These are phyloP conservation scores for Tylopilus cervinicoccineus DNA, from an alignment of 768 basidiomycete species.

Conservation along the genomic window DNA sequence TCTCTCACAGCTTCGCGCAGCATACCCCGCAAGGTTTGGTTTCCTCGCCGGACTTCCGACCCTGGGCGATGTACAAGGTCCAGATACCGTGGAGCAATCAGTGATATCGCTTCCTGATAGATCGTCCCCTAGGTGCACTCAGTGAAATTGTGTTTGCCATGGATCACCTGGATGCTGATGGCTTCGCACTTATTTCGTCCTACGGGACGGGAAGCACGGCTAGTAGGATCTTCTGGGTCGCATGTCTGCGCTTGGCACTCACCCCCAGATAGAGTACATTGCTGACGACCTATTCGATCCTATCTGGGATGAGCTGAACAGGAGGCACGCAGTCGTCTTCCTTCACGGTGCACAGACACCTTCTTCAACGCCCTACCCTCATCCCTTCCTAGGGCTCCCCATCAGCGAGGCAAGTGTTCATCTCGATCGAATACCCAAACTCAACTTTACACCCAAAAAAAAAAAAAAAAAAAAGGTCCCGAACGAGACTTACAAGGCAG, in stretches of 20 bases:
- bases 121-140: slow-evolving; percentile 44
- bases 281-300: slow-evolving; percentile 61
- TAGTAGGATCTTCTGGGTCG: slow-evolving; percentile 36
- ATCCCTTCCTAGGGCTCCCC: slow-evolving; percentile 62
- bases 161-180: slow-evolving; percentile 59
- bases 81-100: not conserved
- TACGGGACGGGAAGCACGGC: slow-evolving; percentile 55
- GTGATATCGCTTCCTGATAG: slow-evolving; percentile 4
- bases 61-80: slow-evolving; percentile 60
- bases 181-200: slow-evolving; percentile 62
- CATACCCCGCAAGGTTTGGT: slow-evolving; percentile 55
- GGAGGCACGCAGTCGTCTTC: slow-evolving; percentile 58
- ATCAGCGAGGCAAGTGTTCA: slow-evolving; percentile 51
- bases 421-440: slow-evolving; percentile 3
- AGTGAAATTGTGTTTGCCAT: slow-evolving; percentile 57
- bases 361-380: slow-evolving; percentile 60
- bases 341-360: slow-evolving; percentile 69
- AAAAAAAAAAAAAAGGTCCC: slow-evolving; percentile 55
- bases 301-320: slow-evolving; percentile 68
- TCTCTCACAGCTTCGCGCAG: slow-evolving; percentile 44
- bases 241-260: not conserved
- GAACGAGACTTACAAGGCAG: slow-evolving; percentile 80
- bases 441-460: slow-evolving; percentile 3
- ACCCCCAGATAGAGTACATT: slow-evolving; percentile 48
- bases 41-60: slow-evolving; percentile 68